Percentiles rank a stretch among this genome's conserved stretches.
phyloP scores from a whole-genome alignment of 192 early-diverging fungal species.

The Backusella liffmaniae region DNA sequence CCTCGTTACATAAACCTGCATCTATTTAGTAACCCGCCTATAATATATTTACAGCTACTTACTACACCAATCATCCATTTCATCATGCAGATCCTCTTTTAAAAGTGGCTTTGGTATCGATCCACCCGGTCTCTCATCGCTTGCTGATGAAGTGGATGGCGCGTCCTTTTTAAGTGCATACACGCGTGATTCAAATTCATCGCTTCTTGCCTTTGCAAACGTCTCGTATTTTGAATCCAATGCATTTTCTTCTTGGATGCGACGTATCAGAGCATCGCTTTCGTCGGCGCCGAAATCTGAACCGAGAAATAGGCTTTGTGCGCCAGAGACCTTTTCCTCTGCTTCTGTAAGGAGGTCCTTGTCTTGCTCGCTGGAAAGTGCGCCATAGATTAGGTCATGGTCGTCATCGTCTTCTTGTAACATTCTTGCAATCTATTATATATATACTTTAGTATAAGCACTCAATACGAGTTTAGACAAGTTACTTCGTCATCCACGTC shows the following conservation, averaged over 20 bases:
- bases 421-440: constrained; percentile 5
- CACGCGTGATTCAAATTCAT: constrained; percentile 24
- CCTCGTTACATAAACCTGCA: constrained; percentile 56
- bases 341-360: not conserved
- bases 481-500: not conserved
- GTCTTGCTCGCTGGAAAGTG: not conserved
- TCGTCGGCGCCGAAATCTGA: not conserved
- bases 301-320: not conserved
- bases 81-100: constrained; percentile 39
- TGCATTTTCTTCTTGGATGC: constrained; percentile 9
- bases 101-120: constrained; percentile 35
- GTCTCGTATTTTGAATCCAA: constrained; percentile 7
- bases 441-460: not conserved
- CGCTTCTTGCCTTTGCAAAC: constrained; percentile 12
- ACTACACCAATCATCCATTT: constrained; percentile 53
- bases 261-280: not conserved
- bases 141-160: not conserved
- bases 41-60: constrained; percentile 6
- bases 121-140: constrained; percentile 26
- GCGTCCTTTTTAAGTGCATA: constrained; percentile 30
- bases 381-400: not conserved
- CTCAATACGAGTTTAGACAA: not conserved
- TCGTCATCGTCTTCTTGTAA: not conserved
- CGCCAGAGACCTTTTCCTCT: not conserved
- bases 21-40: not conserved